Evolutionary conservation across 345 rosid species (phyloP).

Genomic region (Rhizophora mangle): DNA sequence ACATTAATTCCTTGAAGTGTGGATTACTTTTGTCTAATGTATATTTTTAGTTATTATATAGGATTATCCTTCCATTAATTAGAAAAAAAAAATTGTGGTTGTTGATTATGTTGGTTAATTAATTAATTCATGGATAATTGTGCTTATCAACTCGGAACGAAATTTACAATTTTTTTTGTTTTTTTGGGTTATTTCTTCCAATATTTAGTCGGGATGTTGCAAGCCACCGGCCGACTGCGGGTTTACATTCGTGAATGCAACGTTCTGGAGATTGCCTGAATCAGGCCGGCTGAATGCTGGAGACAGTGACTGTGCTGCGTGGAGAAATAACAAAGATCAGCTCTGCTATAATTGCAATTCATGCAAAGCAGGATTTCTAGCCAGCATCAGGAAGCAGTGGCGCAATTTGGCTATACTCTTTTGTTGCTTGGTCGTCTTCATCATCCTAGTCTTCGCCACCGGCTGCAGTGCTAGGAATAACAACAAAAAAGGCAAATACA

Average conservation of each 20-base stretch:
- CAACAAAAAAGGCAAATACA: background rate
- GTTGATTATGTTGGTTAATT: too few relatives aligned
- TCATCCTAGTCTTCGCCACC: conserved; percentile 13
- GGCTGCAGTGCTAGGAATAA: conserved; percentile 20
- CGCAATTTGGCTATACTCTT: conserved; percentile 17
- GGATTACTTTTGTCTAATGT: too few relatives aligned
- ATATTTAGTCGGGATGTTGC: conserved; percentile 41
- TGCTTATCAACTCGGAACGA: too few relatives aligned
- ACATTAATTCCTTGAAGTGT: background rate
- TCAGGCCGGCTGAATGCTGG: background rate
- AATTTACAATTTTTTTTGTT: too few relatives aligned
- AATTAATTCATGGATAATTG: background rate
- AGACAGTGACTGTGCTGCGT: conserved; percentile 27
- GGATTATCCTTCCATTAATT: too few relatives aligned
- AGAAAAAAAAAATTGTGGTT: too few relatives aligned
- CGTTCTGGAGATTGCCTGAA: conserved; percentile 13
- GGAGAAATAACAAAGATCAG: conserved; percentile 33
- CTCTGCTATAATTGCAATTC: conserved; percentile 44
- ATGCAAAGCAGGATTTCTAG: conserved; percentile 41
- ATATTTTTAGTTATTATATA: too few relatives aligned
- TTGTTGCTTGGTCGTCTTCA: conserved; percentile 16
- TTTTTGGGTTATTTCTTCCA: background rate
- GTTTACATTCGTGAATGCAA: conserved; percentile 19
- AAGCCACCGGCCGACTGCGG: conserved; percentile 38
- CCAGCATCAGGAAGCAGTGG: conserved; percentile 35